A percentile compares a stretch with the other conserved stretches of the same genome.
These are phyloP conservation scores for Pulveroboletus sp. DNA, from an alignment of 768 basidiomycete genomes.

Conservation along the genomic window DNA sequence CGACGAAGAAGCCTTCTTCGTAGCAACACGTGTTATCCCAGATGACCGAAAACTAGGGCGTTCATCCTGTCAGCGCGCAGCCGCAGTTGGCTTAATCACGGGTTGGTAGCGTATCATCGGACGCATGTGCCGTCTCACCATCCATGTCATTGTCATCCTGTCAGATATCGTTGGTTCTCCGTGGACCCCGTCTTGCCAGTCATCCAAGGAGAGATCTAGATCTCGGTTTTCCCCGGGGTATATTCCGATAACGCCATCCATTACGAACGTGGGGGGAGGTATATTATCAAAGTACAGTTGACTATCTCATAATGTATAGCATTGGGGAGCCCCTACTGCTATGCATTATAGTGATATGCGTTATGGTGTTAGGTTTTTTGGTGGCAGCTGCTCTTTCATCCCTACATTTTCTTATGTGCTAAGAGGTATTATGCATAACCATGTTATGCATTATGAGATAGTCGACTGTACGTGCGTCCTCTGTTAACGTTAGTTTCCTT, in stretches of 20 bases:
- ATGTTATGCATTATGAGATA: too few species aligned
- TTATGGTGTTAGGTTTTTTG: too few species aligned
- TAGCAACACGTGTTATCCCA: slow-evolving; percentile 21
- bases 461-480: not conserved
- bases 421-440: too few species aligned
- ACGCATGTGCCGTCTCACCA: slow-evolving; percentile 9
- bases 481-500: not conserved
- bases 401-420: too few species aligned
- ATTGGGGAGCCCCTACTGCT: too few species aligned
- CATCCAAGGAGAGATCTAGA: slow-evolving; percentile 5
- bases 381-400: too few species aligned
- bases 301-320: too few species aligned
- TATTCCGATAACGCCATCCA: slow-evolving; percentile 1
- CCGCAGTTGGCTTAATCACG: not conserved
- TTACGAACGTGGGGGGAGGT: not conserved
- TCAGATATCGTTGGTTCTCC: too few species aligned
- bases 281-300: too few species aligned
- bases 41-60: slow-evolving; percentile 11
- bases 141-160: not conserved
- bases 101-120: slow-evolving; percentile 3
- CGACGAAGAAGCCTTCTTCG: too few species aligned
- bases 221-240: slow-evolving; percentile 15
- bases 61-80: slow-evolving; percentile 8
- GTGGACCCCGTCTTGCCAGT: not conserved
- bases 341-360: too few species aligned